Evolutionary conservation across 257 asterid species (phyloP), one percentile per base, ranked within the genome.

Genomic region (Prunella vulgaris): DNA sequence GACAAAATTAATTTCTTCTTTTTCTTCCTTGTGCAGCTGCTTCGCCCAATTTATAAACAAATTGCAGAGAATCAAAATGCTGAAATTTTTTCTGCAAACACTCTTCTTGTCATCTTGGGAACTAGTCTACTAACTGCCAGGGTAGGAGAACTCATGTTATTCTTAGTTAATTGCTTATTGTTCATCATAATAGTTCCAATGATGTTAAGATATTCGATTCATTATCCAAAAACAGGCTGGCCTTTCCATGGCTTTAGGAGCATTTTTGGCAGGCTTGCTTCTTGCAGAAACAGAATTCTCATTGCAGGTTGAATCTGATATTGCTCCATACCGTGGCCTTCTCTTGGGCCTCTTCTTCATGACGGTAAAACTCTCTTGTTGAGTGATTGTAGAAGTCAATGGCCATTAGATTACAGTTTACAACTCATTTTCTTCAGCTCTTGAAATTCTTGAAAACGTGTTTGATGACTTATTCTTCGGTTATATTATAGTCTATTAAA

Each of bases 251-350:
- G 99, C 99, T 40, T 70, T 94, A 74, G 99, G 99, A 74, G 99
- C 99, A 75, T 94, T 94, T 87, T 89, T 94, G 87, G 99, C 99
- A 80, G 99, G 99, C 73, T 85, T 94, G 87, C 99, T 94, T 80
- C 88, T 94, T 44, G 99, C 99, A 7, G 99, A 94, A 87, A 94
- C 99, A 10, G 99, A 94, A 76, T 94, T 94, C 80, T 91, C 97
- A 4, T 81, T 94, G 88, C 99, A 94, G 87, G 99, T 94, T 60
- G 99, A 94, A 82, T 94, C 99, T 44, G 99, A 94, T 85, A 94
- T 94, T 82, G 97, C 99, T 72, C 99, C 99, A 44, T 90, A 94
- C 67, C 99, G 99, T 71, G 99, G 99, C 73, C 99, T 94, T 74
- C 82, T 94, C 33, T 84, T 94, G 85, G 99, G 99, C 62, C 97